A percentile compares a stretch with the other conserved stretches of the same genome.
These are phyloP conservation scores for Caryopteris hybrid DNA, from an alignment of 305 asterid species.

Conservation along the genomic window DNA sequence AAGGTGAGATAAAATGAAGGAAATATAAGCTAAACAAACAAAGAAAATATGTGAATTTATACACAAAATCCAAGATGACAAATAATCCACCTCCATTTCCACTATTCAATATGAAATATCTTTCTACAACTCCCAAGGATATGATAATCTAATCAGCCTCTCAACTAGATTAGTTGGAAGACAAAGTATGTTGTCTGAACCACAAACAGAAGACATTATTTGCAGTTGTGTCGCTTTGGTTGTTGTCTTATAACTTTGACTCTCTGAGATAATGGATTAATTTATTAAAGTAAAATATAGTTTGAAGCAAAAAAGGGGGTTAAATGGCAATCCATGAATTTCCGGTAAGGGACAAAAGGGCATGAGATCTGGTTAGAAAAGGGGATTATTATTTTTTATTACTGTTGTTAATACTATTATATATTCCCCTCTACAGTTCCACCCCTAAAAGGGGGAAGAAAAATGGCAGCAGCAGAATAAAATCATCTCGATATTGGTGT, in stretches of 20 bases:
- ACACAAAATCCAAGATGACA: too few relatives aligned
- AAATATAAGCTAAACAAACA: too few relatives aligned
- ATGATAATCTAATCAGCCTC: constrained; percentile 24
- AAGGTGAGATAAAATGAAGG: too few relatives aligned
- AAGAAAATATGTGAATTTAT: too few relatives aligned
- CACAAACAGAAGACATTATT: constrained; percentile 36
- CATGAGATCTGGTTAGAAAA: constrained; percentile 44
- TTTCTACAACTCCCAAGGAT: too few relatives aligned
- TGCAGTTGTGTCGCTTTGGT: constrained; percentile 21
- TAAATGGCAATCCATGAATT: constrained; percentile 40
- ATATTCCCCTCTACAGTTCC: constrained; percentile 17
- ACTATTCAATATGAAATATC: too few relatives aligned
- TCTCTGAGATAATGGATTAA: constrained; percentile 24
- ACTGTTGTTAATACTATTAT: background rate
- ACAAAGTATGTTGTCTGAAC: constrained; percentile 40
- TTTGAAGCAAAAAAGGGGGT: constrained; percentile 13
- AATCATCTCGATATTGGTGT: constrained; percentile 23
- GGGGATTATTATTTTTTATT: background rate
- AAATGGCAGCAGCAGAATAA: constrained; percentile 28
- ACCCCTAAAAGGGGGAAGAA: constrained; percentile 38
- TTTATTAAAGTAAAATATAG: background rate
- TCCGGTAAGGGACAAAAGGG: constrained; percentile 50
- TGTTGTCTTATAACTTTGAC: constrained; percentile 16
- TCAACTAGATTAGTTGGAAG: constrained; percentile 32
- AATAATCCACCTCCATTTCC: too few relatives aligned